These are phyloP conservation scores for Grifola frondosa DNA, from an alignment of 1,284 basidiomycete genomes.

Conservation along the genomic window DNA sequence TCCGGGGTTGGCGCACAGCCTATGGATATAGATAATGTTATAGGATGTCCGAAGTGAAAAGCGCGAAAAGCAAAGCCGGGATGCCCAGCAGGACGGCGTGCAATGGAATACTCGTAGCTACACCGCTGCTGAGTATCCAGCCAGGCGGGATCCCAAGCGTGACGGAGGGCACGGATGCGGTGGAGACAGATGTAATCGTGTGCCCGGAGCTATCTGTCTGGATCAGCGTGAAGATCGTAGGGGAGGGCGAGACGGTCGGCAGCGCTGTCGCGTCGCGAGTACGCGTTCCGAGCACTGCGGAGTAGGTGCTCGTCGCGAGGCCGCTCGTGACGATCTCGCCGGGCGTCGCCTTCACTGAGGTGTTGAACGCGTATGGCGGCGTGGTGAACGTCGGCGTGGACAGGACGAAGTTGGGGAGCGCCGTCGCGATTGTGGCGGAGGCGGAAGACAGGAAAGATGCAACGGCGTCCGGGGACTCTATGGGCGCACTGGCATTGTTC, in stretches of 20 bases:
- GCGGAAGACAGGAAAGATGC: slow-evolving; percentile 58
- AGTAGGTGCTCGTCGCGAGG: slow-evolving; percentile 70
- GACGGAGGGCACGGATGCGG: slow-evolving; percentile 27
- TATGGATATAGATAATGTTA: too few species aligned
- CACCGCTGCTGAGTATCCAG: slow-evolving; percentile 18
- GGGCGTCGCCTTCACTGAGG: slow-evolving; percentile 53
- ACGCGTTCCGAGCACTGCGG: slow-evolving; percentile 44
- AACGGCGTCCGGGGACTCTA: slow-evolving; percentile 43
- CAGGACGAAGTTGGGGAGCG: slow-evolving; percentile 75
- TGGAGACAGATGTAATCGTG: slow-evolving; percentile 32
- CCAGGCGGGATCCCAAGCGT: slow-evolving; percentile 39
- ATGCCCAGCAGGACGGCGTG: too few species aligned
- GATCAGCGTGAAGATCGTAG: slow-evolving; percentile 35
- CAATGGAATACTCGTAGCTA: too few species aligned
- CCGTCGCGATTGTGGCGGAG: slow-evolving; percentile 67
- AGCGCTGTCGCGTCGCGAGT: slow-evolving; percentile 32
- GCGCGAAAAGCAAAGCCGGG: too few species aligned
- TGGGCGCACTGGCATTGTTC: slow-evolving; percentile 42
- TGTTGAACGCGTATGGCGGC: slow-evolving; percentile 71
- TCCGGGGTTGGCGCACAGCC: too few species aligned
- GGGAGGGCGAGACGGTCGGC: slow-evolving; percentile 33
- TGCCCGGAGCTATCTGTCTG: slow-evolving; percentile 36
- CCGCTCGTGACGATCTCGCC: slow-evolving; percentile 57
- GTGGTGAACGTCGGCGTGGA: slow-evolving; percentile 65
- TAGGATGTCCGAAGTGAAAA: too few species aligned